Conservation (phyloP, 2,329 filamentous ascomycete species). For the Curvularia sp. region DNA sequence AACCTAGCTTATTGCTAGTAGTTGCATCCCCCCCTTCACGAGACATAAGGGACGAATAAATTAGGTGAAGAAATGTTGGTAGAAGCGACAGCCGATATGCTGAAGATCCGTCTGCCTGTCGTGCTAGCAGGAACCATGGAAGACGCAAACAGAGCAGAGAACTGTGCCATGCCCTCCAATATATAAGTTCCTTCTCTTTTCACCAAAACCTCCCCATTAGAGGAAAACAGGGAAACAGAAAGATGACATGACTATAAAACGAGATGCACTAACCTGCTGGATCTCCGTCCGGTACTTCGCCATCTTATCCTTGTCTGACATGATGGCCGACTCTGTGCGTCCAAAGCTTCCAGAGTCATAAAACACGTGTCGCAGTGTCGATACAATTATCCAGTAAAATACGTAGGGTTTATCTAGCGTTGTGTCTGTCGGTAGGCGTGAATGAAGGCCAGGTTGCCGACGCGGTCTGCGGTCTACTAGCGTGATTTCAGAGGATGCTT, state of each 20-base stretch:
- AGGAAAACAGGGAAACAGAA: background rate
- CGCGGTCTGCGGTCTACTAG: conserved; percentile 32
- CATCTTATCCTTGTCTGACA: conserved; percentile 77
- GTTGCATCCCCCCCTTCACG: background rate
- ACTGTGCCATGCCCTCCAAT: too few relatives aligned
- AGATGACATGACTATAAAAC: background rate
- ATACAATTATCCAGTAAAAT: conserved; percentile 4
- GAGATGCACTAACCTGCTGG: conserved; percentile 74
- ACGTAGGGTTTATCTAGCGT: conserved; percentile 1
- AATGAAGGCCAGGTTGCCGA: conserved; percentile 15
- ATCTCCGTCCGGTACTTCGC: conserved; percentile 98
- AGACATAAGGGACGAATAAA: background rate
- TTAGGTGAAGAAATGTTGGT: background rate
- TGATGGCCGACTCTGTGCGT: conserved; percentile 46
- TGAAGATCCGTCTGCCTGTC: conserved; percentile 12
- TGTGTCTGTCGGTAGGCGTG: conserved; percentile 13
- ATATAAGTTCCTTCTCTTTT: conserved; percentile 6
- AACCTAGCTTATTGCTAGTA: background rate
- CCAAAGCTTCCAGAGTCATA: conserved; percentile 3
- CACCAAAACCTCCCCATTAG: background rate
- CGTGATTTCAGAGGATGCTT: conserved; percentile 21
- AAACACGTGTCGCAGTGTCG: conserved; percentile 6
- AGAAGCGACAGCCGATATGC: conserved; percentile 14
- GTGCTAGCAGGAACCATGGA: conserved; percentile 10
- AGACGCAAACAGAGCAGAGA: background rate